A percentile compares a stretch with the other conserved stretches of the same genome.
Conservation (phyloP, 768 basidiomycete species). For the Auricularia auricula-judae region DNA sequence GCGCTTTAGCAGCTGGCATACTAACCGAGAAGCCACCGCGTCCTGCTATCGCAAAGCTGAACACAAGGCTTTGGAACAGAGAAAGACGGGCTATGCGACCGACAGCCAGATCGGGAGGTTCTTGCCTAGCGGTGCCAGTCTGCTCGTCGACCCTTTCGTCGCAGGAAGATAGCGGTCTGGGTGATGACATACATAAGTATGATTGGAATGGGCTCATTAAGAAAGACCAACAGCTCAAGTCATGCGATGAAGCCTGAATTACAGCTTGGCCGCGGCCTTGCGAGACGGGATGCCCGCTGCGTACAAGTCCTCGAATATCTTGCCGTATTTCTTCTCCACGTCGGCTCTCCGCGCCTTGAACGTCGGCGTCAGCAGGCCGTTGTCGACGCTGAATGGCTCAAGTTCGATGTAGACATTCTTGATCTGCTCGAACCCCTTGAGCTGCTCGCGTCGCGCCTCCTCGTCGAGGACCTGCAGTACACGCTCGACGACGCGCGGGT, state of each 20-base stretch:
- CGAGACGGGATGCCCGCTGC: background rate
- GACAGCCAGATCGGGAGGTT: no score
- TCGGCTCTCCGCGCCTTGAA: slow-evolving; percentile 59
- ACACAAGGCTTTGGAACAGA: no score
- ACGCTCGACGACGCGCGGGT: slow-evolving; percentile 47
- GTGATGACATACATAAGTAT: background rate
- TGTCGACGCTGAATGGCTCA: slow-evolving; percentile 65
- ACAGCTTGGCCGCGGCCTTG: background rate
- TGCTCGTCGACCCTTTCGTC: no score
- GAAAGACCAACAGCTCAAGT: background rate
- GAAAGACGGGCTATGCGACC: no score
- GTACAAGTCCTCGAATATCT: slow-evolving; percentile 8
- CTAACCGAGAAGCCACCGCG: no score
- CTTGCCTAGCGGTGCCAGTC: no score
- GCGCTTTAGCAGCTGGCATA: no score
- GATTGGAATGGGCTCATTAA: background rate
- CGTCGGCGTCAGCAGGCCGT: slow-evolving; percentile 81
- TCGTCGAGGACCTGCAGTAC: slow-evolving; percentile 45
- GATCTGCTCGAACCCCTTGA: slow-evolving; percentile 86
- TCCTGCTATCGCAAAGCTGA: no score
- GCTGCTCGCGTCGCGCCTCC: slow-evolving; percentile 47
- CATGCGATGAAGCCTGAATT: background rate
- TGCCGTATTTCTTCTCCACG: slow-evolving; percentile 7
- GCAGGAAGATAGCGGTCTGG: no score
- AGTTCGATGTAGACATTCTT: slow-evolving; percentile 71